phyloP scores from a whole-genome alignment of 176 grass and related monocot species.

The Eragrostis curvula region DNA sequence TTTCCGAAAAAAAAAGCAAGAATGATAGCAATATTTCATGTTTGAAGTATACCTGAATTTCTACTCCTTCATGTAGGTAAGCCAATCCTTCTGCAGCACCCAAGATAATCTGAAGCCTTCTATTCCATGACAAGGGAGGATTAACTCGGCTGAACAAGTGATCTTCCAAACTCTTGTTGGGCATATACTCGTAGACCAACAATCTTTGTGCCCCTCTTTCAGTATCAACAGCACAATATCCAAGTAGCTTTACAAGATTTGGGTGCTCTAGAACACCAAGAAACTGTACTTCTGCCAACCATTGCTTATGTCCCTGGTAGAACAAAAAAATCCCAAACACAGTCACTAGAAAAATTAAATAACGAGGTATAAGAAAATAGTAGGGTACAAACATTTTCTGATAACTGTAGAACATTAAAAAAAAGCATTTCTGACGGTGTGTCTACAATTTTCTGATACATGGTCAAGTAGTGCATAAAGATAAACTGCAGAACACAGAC shows the following conservation, averaged over 20 bases:
- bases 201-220: constrained; percentile 81
- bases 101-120: constrained; percentile 82
- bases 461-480: not conserved
- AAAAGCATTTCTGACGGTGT: not conserved
- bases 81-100: constrained; percentile 85
- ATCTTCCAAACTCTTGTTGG: constrained; percentile 90
- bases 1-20: constrained; percentile 6
- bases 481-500: not conserved
- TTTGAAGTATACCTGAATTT: constrained; percentile 70
- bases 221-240: constrained; percentile 81
- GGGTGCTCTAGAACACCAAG: constrained; percentile 91
- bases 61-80: constrained; percentile 87
- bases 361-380: not conserved
- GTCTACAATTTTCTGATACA: not conserved
- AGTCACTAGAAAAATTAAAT: constrained; percentile 12
- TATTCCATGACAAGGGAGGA: constrained; percentile 76
- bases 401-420: not conserved
- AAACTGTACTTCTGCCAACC: constrained; percentile 96
- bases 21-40: not conserved
- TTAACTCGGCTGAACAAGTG: constrained; percentile 75
- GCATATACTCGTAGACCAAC: constrained; percentile 91
- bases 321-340: constrained; percentile 33
- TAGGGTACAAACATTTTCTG: not conserved
- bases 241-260: constrained; percentile 92
- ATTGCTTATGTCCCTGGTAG: constrained; percentile 90